These are phyloP conservation scores for Diplocarpon mali DNA, from an alignment of 2,329 filamentous ascomycete species.

Conservation along the genomic window DNA sequence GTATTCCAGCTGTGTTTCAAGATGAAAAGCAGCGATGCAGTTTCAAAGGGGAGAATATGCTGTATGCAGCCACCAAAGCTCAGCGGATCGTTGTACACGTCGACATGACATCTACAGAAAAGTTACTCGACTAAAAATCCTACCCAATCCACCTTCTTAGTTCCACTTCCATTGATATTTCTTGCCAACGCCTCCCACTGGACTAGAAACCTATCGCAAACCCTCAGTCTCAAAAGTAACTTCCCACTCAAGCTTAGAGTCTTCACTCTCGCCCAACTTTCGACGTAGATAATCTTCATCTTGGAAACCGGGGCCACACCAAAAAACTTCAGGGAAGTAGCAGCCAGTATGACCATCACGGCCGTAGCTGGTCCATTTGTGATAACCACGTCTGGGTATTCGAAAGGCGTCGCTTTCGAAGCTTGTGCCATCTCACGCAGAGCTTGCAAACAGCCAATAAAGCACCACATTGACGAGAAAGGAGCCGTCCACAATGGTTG, in stretches of 20 bases:
- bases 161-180: conserved; percentile 17
- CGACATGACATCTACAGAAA: not conserved
- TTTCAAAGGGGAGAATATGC: too few relatives aligned
- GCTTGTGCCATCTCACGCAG: conserved; percentile 31
- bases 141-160: conserved; percentile 21
- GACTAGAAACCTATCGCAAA: conserved; percentile 72
- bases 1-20: too few relatives aligned
- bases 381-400: conserved; percentile 63
- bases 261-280: conserved; percentile 82
- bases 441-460: conserved; percentile 49
- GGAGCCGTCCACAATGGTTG: conserved; percentile 69
- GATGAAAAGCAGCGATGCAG: too few relatives aligned
- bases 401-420: conserved; percentile 25
- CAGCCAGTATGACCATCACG: conserved; percentile 59
- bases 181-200: conserved; percentile 52
- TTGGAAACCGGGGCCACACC: conserved; percentile 43
- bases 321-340: conserved; percentile 37
- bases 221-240: conserved; percentile 49
- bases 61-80: too few relatives aligned
- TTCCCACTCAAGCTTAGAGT: conserved; percentile 76
- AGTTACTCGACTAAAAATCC: conserved; percentile 25
- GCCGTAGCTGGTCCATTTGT: conserved; percentile 86
- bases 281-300: conserved; percentile 73
- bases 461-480: conserved; percentile 52
- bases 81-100: too few relatives aligned